Conservation (phyloP, 352 stramenopile genomes). For the Phytopythium boreale region DNA sequence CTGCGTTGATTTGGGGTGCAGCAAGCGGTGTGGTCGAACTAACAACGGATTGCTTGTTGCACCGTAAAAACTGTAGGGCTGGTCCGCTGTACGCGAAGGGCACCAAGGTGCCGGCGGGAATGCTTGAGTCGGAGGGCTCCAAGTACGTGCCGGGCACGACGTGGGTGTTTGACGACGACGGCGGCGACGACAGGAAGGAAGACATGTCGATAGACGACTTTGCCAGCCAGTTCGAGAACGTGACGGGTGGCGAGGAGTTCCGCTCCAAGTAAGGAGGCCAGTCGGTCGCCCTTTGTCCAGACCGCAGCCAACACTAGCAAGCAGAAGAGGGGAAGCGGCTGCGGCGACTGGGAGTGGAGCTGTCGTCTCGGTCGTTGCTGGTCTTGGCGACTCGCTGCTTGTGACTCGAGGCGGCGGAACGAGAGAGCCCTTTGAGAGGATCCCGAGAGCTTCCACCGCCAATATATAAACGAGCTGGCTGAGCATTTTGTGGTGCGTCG, state of each 20-base stretch:
- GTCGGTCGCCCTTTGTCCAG: neutral
- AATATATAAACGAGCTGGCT: neutral
- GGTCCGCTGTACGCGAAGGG: slow-evolving; percentile 81
- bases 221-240: slow-evolving; percentile 84
- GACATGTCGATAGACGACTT: slow-evolving; percentile 87
- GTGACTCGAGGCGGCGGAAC: neutral
- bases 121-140: slow-evolving; percentile 55
- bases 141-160: slow-evolving; percentile 88
- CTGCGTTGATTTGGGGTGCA: neutral
- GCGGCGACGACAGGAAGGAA: slow-evolving; percentile 54
- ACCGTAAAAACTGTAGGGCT: slow-evolving; percentile 30
- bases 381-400: neutral
- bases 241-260: slow-evolving; percentile 84
- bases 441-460: neutral
- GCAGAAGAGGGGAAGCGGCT: neutral
- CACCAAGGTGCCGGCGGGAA: slow-evolving; percentile 60
- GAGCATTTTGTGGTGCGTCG: slow-evolving; percentile 1
- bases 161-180: slow-evolving; percentile 88
- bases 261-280: slow-evolving; percentile 55
- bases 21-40: neutral
- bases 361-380: neutral
- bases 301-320: neutral
- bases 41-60: neutral
- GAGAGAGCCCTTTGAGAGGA: neutral
- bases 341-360: neutral